Evolutionary conservation across 2,329 filamentous ascomycete species (phyloP).

Genomic region (Hymenoscyphus infarciens): DNA sequence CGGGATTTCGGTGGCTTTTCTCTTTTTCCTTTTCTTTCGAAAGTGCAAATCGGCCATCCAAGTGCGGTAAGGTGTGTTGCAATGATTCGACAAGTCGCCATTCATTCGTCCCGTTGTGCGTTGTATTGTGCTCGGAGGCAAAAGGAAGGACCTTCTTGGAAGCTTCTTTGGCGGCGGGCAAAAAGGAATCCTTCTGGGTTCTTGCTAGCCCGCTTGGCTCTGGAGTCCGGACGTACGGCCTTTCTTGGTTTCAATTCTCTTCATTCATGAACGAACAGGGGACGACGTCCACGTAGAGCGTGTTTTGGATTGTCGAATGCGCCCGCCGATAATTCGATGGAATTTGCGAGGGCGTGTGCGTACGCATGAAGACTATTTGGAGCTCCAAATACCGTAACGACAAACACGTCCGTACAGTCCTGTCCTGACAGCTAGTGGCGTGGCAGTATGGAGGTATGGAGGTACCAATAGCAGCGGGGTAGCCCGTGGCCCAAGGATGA

Average conservation of each 20-base stretch:
- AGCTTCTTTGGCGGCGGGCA: not conserved
- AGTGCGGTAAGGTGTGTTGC: too few relatives aligned
- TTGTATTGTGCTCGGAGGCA: not conserved
- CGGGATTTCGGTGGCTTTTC: too few relatives aligned
- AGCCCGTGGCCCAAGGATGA: not conserved
- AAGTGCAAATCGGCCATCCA: too few relatives aligned
- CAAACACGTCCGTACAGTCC: too few relatives aligned
- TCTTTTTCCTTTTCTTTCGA: too few relatives aligned
- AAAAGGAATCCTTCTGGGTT: not conserved
- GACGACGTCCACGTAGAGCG: not conserved
- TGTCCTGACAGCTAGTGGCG: not conserved
- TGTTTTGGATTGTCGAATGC: constrained; percentile 3
- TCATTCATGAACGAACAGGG: not conserved
- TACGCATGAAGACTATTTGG: not conserved
- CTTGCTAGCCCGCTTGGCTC: constrained; percentile 2
- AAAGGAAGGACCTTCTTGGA: not conserved
- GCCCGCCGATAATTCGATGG: not conserved
- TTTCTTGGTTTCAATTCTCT: constrained; percentile 7
- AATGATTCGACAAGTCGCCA: too few relatives aligned
- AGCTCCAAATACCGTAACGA: too few relatives aligned
- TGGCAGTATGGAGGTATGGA: too few relatives aligned
- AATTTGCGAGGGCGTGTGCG: not conserved
- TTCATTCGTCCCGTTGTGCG: not conserved
- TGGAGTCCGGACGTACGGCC: not conserved
- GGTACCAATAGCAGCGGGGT: not conserved